Conservation (phyloP, 2,329 filamentous ascomycete species). For the Hysterium pulicare region DNA sequence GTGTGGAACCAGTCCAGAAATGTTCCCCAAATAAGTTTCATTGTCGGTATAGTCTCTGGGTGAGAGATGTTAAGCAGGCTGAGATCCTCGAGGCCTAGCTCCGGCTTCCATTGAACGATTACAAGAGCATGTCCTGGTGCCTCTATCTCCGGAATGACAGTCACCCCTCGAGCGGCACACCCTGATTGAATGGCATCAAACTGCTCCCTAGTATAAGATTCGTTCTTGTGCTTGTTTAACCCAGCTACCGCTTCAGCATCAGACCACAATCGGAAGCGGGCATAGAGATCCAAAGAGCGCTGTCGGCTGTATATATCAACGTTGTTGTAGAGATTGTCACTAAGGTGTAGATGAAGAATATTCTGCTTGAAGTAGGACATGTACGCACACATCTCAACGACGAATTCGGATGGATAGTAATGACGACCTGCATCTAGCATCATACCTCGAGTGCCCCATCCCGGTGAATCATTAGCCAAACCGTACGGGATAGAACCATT, state of each 20-base stretch:
- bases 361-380: slow-evolving; percentile 42
- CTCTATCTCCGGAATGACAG: slow-evolving; percentile 21
- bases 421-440: slow-evolving; percentile 38
- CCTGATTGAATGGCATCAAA: slow-evolving; percentile 18
- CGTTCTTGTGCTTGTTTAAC: slow-evolving; percentile 44
- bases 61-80: slow-evolving; percentile 20
- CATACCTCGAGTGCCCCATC: slow-evolving; percentile 38
- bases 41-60: slow-evolving; percentile 16
- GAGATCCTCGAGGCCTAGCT: slow-evolving; percentile 29
- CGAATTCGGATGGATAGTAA: slow-evolving; percentile 34
- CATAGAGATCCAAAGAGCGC: slow-evolving; percentile 50
- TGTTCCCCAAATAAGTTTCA: slow-evolving; percentile 17
- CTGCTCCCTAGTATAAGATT: slow-evolving; percentile 17
- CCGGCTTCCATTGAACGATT: slow-evolving; percentile 23
- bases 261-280: slow-evolving; percentile 55
- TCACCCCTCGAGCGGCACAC: slow-evolving; percentile 19
- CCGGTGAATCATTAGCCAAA: slow-evolving; percentile 32
- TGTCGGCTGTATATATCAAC: slow-evolving; percentile 47
- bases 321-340: slow-evolving; percentile 43
- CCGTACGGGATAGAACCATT: slow-evolving; percentile 22
- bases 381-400: slow-evolving; percentile 39
- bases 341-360: slow-evolving; percentile 44
- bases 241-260: slow-evolving; percentile 47
- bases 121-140: slow-evolving; percentile 18
- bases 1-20: slow-evolving; percentile 21